phyloP scores from a whole-genome alignment of 371 early-diverging fungal species.

The Mortierella sp. region DNA sequence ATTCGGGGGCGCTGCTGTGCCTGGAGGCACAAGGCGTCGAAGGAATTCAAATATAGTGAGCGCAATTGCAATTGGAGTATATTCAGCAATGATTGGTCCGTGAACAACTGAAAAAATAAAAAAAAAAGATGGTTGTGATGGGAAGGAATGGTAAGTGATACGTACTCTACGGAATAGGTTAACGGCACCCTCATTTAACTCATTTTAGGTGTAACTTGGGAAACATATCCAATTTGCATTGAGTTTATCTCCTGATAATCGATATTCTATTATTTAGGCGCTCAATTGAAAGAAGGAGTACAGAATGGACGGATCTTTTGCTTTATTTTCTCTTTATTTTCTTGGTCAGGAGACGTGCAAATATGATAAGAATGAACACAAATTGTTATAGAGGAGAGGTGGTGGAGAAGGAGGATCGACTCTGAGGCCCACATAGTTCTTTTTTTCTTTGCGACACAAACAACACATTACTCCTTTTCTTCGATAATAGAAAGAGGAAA shows the following conservation, averaged over 20 bases:
- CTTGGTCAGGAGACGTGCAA: no score
- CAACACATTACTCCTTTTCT: background rate
- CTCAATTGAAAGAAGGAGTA: background rate
- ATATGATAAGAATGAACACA: background rate
- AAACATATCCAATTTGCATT: no score
- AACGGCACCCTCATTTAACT: no score
- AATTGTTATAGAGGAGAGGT: no score
- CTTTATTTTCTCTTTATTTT: no score
- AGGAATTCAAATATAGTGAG: constrained; percentile 1
- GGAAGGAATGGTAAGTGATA: background rate
- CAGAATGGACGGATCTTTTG: background rate
- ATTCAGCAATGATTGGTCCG: constrained; percentile 1
- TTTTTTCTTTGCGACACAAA: background rate
- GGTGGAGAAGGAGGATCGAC: no score
- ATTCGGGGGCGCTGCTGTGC: constrained; percentile 2
- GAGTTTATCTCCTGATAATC: background rate
- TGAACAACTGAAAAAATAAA: background rate
- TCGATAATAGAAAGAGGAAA: background rate
- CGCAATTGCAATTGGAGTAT: background rate
- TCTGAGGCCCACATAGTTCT: no score
- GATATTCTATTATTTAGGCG: background rate
- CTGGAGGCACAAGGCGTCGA: background rate
- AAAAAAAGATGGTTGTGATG: background rate
- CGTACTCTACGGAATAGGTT: no score
- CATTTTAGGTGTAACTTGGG: no score